These are phyloP conservation scores for Plasmodium sp. DNA, from an alignment of 169 alveolate genomes.

Conservation along the genomic window DNA sequence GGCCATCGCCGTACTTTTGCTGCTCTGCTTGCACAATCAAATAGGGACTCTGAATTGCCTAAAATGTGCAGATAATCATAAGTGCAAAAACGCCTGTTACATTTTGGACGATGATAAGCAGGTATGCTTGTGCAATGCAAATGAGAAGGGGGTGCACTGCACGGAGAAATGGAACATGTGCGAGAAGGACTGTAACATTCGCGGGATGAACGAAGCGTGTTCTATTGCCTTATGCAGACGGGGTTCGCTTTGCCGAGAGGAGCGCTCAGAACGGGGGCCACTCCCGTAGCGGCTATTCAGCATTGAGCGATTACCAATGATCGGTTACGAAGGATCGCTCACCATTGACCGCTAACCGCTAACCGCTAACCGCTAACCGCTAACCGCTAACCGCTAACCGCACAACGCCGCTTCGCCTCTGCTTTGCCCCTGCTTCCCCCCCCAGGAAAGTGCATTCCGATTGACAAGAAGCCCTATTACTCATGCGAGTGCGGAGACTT, in stretches of 20 bases:
- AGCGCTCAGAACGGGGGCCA: background rate
- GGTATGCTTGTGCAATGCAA: slow-evolving; percentile 48
- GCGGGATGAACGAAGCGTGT: slow-evolving; percentile 17
- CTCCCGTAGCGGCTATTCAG: background rate
- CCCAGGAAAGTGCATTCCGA: slow-evolving; percentile 79
- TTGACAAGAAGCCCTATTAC: slow-evolving; percentile 77
- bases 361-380: too few species aligned
- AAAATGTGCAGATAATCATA: slow-evolving; percentile 23
- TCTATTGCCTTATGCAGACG: slow-evolving; percentile 46
- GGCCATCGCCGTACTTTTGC: background rate
- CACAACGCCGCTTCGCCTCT: too few species aligned
- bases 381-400: background rate
- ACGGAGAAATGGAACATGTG: slow-evolving; percentile 65
- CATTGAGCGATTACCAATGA: too few species aligned
- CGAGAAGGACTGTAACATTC: slow-evolving; percentile 60
- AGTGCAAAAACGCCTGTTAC: slow-evolving; percentile 48
- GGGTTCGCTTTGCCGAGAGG: slow-evolving; percentile 13
- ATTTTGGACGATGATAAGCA: slow-evolving; percentile 10
- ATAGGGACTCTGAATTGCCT: background rate
- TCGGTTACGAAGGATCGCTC: too few species aligned
- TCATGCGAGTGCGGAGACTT: slow-evolving; percentile 85
- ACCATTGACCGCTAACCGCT: background rate
- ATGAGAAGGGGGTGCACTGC: slow-evolving; percentile 67
- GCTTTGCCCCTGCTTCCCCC: background rate
- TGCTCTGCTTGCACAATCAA: slow-evolving; percentile 19